Evolutionary conservation across 352 stramenopile genomes (phyloP), one percentile per base, ranked within the genome.

Genomic region (Plasmopara muralis): DNA sequence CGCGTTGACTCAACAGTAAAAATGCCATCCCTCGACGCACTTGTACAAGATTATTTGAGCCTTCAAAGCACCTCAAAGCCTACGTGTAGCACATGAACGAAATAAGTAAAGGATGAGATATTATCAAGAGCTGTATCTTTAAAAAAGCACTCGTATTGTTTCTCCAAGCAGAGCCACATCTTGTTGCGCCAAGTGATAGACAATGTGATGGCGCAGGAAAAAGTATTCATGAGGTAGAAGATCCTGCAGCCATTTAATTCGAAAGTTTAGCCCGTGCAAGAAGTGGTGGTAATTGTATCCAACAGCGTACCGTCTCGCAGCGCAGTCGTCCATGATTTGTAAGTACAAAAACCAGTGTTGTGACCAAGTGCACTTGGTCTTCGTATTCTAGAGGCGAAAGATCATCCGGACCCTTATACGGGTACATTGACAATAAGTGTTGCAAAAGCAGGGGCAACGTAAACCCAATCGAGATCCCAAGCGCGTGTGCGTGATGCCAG

Each of bases 191-290:
- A 96, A 64, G 12, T 89, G 75, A 48, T 81, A 70, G 16, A 87
- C 70, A 38, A 96, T 66, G 48, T 95, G 82, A 55, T 94, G 76
- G 5, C 74, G 77, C 25, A 97, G 63, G 49, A 95, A 95, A n/a
- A 82, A 84, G 47, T 95, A 95, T 62, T 97, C 88, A 58, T 96
- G 85, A 14, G 86, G 83, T 38, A 97, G 70, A 39, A 96, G 69
- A 16, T 95, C 78, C 77, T 90, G 31, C 31, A 35, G 31, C 5
- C 31, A 38, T 50, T 29, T 8, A 41, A 16, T 16, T 16, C n/a
- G 59, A 46, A 35, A 20, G 16, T 31, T 66, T 50, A 55, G 41
- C 4, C 37, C 9, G 16, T 35, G 7, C 16, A 42, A 47, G 8
- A 44, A 20, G 37, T 5, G 28, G 12, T 43, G 4, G 5, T 15